These are phyloP conservation scores for Alisma plantagoaquatica DNA, from an alignment of 106 monocot genomes.

Conservation along the genomic window DNA sequence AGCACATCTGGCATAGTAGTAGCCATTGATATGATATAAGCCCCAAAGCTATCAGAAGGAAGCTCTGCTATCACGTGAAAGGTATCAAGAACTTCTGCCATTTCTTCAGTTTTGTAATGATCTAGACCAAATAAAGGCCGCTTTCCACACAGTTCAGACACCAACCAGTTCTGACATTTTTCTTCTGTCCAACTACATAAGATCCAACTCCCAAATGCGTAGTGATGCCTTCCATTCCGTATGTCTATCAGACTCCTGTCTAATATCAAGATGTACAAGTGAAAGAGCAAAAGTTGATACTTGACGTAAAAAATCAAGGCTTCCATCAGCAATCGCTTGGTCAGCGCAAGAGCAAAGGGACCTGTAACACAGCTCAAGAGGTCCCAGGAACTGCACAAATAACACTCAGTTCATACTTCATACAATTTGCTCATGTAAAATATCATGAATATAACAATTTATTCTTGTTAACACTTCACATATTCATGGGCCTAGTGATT, in stretches of 20 bases:
- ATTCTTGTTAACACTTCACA: too few relatives aligned
- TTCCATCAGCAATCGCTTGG: constrained; percentile 76
- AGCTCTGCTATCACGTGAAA: constrained; percentile 63
- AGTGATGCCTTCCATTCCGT: constrained; percentile 83
- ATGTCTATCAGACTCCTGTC: constrained; percentile 94
- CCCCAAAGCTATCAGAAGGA: constrained; percentile 61
- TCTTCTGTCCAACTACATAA: constrained; percentile 83
- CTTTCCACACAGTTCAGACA: constrained; percentile 61
- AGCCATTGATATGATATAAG: constrained; percentile 81
- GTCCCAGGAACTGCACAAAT: constrained; percentile 54
- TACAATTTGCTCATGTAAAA: too few relatives aligned
- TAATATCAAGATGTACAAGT: constrained; percentile 76
- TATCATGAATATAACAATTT: too few relatives aligned
- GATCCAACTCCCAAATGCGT: constrained; percentile 73
- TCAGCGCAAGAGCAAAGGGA: constrained; percentile 70
- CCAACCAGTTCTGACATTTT: constrained; percentile 64
- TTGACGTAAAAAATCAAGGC: constrained; percentile 84
- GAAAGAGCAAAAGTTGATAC: constrained; percentile 86
- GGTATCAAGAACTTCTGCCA: constrained; percentile 61
- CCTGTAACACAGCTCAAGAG: constrained; percentile 66
- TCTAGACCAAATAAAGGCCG: constrained; percentile 80
- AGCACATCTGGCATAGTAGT: constrained; percentile 69
- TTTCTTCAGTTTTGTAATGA: constrained; percentile 51
- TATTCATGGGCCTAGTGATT: too few relatives aligned
- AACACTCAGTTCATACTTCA: too few relatives aligned